Evolutionary conservation across 2,329 filamentous ascomycete species (phyloP).

Genomic region (Paecilomyces dactylethromorphus): DNA sequence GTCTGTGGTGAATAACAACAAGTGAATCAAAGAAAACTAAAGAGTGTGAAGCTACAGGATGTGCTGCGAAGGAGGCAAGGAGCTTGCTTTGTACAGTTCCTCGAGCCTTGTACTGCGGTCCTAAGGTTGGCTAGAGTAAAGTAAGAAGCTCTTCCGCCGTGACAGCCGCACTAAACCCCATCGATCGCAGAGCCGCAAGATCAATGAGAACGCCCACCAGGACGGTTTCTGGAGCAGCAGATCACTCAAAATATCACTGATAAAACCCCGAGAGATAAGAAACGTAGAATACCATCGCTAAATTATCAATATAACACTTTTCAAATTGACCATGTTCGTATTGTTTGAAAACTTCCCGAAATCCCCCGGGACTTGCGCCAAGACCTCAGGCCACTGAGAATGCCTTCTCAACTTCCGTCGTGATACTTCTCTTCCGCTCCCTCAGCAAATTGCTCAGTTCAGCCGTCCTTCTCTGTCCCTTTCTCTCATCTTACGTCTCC

Average conservation of each 20-base stretch:
- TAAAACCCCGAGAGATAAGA: neutral
- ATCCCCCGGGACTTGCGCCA: neutral
- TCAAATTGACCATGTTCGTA: neutral
- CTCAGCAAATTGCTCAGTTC: neutral
- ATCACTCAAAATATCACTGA: neutral
- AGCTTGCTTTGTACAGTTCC: neutral
- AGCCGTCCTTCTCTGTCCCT: neutral
- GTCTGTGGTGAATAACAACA: neutral
- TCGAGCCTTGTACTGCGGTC: neutral
- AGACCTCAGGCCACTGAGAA: neutral
- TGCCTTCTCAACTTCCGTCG: neutral
- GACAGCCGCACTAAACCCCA: neutral
- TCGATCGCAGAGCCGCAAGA: neutral
- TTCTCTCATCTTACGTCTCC: neutral
- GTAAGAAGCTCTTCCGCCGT: neutral
- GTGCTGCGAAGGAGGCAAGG: neutral
- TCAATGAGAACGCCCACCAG: neutral
- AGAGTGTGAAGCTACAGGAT: neutral
- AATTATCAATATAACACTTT: neutral
- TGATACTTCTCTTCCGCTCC: neutral
- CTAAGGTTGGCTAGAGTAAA: neutral
- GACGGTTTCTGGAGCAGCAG: neutral
- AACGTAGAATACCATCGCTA: neutral
- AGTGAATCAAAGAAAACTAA: neutral
- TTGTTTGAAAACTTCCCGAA: neutral